Evolutionary conservation across 1,284 basidiomycete species (phyloP).

Genomic region (Cronartium quercuum): DNA sequence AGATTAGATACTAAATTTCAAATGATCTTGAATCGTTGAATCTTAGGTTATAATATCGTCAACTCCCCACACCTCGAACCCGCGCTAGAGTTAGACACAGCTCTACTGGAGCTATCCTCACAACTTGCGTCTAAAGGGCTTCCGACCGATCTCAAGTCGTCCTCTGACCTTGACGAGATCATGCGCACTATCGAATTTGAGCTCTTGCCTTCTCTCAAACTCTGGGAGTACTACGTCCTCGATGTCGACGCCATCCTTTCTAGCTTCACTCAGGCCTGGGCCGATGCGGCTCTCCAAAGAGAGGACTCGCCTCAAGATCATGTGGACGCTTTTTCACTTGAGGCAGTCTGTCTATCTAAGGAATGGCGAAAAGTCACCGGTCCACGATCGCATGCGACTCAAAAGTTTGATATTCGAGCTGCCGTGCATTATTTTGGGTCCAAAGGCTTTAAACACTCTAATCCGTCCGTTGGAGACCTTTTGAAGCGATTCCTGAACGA

Average conservation of each 20-base stretch:
- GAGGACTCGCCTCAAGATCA: not conserved
- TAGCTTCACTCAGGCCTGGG: slow-evolving; percentile 49
- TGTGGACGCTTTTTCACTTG: slow-evolving; percentile 18
- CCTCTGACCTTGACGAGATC: slow-evolving; percentile 64
- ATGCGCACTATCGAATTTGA: slow-evolving; percentile 60
- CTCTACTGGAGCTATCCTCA: slow-evolving; percentile 70
- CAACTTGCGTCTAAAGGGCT: slow-evolving; percentile 61
- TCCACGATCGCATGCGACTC: slow-evolving; percentile 60
- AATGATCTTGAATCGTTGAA: slow-evolving; percentile 25
- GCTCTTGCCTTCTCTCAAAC: slow-evolving; percentile 59
- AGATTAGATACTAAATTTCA: slow-evolving; percentile 1
- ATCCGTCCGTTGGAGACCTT: slow-evolving; percentile 52
- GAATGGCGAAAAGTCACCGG: slow-evolving; percentile 30
- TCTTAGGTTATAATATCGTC: slow-evolving; percentile 70
- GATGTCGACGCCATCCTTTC: slow-evolving; percentile 56
- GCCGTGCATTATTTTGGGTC: slow-evolving; percentile 64
- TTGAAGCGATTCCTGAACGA: slow-evolving; percentile 75
- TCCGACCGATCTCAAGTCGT: slow-evolving; percentile 62
- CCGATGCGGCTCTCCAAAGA: not conserved
- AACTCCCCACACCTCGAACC: slow-evolving; percentile 83
- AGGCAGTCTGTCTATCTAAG: slow-evolving; percentile 4
- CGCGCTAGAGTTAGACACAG: slow-evolving; percentile 78
- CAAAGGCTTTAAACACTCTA: slow-evolving; percentile 52
- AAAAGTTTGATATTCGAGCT: slow-evolving; percentile 56
- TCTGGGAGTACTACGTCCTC: slow-evolving; percentile 90